Evolutionary conservation across 192 early-diverging fungal species (phyloP), one percentile per base, ranked within the genome.

Genomic region (Chytriomyces sp.): DNA sequence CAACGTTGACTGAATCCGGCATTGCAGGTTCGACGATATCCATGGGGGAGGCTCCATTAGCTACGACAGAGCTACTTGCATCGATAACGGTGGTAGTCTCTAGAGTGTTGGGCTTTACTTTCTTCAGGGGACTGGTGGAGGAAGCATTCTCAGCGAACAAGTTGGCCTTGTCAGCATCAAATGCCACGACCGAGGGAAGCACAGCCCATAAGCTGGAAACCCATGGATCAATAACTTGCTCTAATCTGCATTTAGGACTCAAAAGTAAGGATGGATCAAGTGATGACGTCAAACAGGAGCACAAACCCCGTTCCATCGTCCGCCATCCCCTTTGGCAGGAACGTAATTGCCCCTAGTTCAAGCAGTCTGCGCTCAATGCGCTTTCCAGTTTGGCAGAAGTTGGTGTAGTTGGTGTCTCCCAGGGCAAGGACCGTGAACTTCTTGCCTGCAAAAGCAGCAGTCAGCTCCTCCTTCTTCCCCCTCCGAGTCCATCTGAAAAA

Each of bases 321-420:
- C 0, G 94, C 96, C 25, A 95, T 74, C 5, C 90, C 94, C 52
- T 84, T 91, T 26, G 85, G 75, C 70, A 91, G 90, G 71, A 98
- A 93, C 0, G 87, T 59, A 6, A 79, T 75, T 0, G 91, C 93
- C 0, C 94, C 93, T 4, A 91, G 74, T 38, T 92, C 92, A 52
- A 81, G 75, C 73, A 94, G 77, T 78, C 89, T 87, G 74, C 85
- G 87, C 39, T 96, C 94, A 28, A 98, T 75, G 10, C 91, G 78
- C 76, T 91, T 91, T 5, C 89, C 91, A 0, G 93, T 91, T 52
- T 94, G 92, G 71, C 91, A 93, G 77, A 96, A 98, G 76, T 96
- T 95, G 55, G 87, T 85, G 77, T 96, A 98, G 75, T 98, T 96
- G 19, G 94, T 94, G 70, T 98, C 96, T 17, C 96, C 96, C 28